Base-by-base conservation (phyloP, 306 rosid genomes). In the Lathyrus aphaca region DNA sequence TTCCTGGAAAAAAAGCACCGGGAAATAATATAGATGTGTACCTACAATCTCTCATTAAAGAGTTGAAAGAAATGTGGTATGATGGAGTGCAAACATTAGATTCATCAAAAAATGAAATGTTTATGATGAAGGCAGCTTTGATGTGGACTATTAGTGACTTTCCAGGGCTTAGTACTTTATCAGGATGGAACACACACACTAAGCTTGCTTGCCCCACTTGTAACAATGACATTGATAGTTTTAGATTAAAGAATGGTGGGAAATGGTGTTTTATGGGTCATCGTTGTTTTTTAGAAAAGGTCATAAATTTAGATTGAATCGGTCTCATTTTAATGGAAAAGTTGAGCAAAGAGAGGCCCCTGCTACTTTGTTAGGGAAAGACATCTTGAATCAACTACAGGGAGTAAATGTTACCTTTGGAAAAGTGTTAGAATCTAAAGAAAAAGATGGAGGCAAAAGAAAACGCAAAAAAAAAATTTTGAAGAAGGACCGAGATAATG, bases 201-300 rank as follows among this genome's bases (percentile, higher is more conserved):
- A 9, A 9, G 8, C 8, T 48, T 5, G 54, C 54, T 16, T 48
- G 54, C 23, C 27, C 27, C 27, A 23, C 27, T 23, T 23, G 27
- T 23, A 23, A 23, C 27, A 23, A 23, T 23, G 27, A 48, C 3
- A 12, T 10, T 5, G 21, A 4, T 1, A 15, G 11, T 15, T 48
- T 10, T 48, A 6, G 54, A 6, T 21, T 48, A 6, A 6, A 1
- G 3, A 9, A 48, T 6, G 11, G 54, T 48, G 1, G 11, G 0
- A 48, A 16, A 23, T 48, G 54, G 54, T 48, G 54, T 48, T 48
- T 48, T 48, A 48, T 48, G 54, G 54, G 54, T 48, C 54, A 48
- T 1, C 54, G 23, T 0, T 11, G 11, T 2, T 48, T 48, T 48
- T 16, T 48, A 6, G 11, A 16, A 1, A 16, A 23, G 4, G 4